Percentiles rank a stretch among this genome's conserved stretches.
These are phyloP conservation scores for Penium margaritaceum DNA, from an alignment of 139 green algal genomes.

Conservation along the genomic window DNA sequence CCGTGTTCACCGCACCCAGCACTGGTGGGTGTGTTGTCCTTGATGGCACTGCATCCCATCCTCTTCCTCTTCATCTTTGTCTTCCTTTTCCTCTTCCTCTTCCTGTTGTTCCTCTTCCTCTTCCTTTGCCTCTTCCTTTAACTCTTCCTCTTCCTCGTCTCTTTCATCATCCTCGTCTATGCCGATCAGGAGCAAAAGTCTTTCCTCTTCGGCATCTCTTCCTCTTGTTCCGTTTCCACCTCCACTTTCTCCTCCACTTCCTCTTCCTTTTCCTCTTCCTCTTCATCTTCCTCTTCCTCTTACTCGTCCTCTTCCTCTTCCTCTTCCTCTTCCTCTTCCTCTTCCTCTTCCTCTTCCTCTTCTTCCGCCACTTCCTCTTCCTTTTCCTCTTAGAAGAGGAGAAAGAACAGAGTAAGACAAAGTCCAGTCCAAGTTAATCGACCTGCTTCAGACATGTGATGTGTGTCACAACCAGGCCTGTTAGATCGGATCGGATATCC, in stretches of 20 bases:
- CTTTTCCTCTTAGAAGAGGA: too few relatives aligned
- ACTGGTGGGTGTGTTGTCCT: background rate
- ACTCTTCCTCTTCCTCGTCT: background rate
- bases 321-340: too few relatives aligned
- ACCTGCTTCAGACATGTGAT: too few relatives aligned
- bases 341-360: too few relatives aligned
- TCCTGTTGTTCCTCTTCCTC: background rate
- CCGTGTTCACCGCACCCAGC: slow-evolving; percentile 9
- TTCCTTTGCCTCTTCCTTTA: background rate
- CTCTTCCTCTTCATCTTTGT: background rate
- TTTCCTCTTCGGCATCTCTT: too few relatives aligned
- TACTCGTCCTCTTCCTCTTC: background rate
- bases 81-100: background rate
- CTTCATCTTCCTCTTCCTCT: background rate
- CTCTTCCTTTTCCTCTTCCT: background rate
- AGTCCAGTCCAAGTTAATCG: too few relatives aligned
- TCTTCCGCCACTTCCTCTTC: too few relatives aligned
- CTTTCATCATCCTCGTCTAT: background rate
- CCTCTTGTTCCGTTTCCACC: background rate
- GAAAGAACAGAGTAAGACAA: too few relatives aligned
- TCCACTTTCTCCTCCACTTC: background rate
- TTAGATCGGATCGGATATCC: too few relatives aligned
- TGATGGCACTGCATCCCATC: background rate
- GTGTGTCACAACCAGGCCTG: too few relatives aligned
- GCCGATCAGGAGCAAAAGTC: background rate